Evolutionary conservation across 2,329 filamentous ascomycete genomes (phyloP), one percentile per base, ranked within the genome.

Genomic region (Lasiodiplodia sp.): DNA sequence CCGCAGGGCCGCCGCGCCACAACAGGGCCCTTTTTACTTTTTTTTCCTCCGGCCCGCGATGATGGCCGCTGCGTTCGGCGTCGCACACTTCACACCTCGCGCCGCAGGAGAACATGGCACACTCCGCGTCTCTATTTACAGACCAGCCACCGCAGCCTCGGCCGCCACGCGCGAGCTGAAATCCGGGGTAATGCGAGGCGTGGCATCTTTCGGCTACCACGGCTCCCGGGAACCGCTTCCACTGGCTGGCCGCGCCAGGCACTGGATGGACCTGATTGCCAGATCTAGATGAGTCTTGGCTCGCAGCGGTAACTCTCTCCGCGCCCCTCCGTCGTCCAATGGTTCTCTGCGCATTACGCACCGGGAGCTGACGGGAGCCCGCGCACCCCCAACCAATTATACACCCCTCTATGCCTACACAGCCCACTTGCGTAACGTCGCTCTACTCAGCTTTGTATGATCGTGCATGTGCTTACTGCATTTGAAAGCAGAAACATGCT

Each of bases 191-290:
- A 52, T 21, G 31, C 28, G 21, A 34, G 40, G 47, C 25, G 60
- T 37, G 28, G 60, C 60, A 49, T 16, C 58, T 52, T 64, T 64
- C 60, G 60, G 60, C 44, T 64, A 38, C 60, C 18, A 37, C 44
- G 60, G n/a, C 31, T 23, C 37, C 60, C 47, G 60, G 47, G 10
- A 51, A 11, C 40, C 58, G 58, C 10, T 12, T 44, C 25, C 40
- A 10, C 28, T 16, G 58, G 23, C 25, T 49, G 40, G 8, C 4
- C 55, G 23, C n/a, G 37, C 55, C 37, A 58, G 55, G 57, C 23
- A 47, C 38, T 34, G 40, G 14, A n/a, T 18, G 57, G 57, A 8
- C 57, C 38, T 31, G 25, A 34, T 63, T 63, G 25, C 58, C 58
- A 34, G 23, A 63, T 34, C 58, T 37, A 49, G 58, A 63, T 63